Conservation (phyloP, 805 yeast genomes). For the Nematodospora valgi region DNA sequence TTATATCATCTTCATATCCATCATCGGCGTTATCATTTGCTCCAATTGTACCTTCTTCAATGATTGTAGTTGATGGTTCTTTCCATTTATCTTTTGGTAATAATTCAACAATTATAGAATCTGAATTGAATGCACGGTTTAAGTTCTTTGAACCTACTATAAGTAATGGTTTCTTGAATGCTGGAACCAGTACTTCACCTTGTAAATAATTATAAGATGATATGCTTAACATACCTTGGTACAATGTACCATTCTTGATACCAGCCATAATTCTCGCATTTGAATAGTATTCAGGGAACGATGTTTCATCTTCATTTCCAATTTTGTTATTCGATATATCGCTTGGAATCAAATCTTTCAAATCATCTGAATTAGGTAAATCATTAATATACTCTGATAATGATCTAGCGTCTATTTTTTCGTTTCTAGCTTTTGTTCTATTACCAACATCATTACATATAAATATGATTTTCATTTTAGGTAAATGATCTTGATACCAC, state of each 20-base stretch:
- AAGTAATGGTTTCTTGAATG: conserved; percentile 77
- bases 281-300: conserved; percentile 75
- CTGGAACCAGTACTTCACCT: conserved; percentile 70
- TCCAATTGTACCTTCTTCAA: conserved; percentile 70
- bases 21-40: conserved; percentile 59
- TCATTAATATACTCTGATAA: conserved; percentile 67
- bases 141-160: conserved; percentile 79
- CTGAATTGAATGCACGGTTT: conserved; percentile 91
- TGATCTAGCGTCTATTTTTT: conserved; percentile 53
- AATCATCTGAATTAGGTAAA: conserved; percentile 68
- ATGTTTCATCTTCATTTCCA: conserved; percentile 46
- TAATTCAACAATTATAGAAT: conserved; percentile 84
- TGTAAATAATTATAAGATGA: conserved; percentile 86
- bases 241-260: conserved; percentile 76
- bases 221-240: conserved; percentile 78
- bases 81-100: conserved; percentile 87
- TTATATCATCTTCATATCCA: conserved; percentile 36
- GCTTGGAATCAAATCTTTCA: conserved; percentile 72
- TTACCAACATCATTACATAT: conserved; percentile 79
- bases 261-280: conserved; percentile 89
- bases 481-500: conserved; percentile 72
- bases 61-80: conserved; percentile 71
- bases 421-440: conserved; percentile 50
- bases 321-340: conserved; percentile 20
- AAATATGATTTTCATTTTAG: conserved; percentile 47